Percentiles rank a stretch among this genome's conserved stretches.
Evolutionary conservation across 2,329 filamentous ascomycete genomes (phyloP).

Genomic region (Stagonosporopsis chrysanthemi): DNA sequence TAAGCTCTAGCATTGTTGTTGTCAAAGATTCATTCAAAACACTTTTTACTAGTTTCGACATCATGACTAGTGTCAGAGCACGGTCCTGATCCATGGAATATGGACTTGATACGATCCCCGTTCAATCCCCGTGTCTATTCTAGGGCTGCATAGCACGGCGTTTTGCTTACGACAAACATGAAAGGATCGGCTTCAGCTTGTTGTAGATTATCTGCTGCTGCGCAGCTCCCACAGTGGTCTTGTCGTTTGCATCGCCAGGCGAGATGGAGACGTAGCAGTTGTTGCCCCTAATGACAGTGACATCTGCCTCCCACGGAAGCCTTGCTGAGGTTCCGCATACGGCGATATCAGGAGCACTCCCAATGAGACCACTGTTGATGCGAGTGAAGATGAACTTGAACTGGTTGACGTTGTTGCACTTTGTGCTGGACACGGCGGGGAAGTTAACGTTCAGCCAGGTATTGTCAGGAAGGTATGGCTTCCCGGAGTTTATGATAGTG

Average conservation of each 20-base stretch:
- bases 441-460: constrained; percentile 76
- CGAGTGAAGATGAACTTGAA: constrained; percentile 72
- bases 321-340: constrained; percentile 61
- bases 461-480: constrained; percentile 68
- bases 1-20: neutral
- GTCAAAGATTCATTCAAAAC: too few species aligned
- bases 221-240: constrained; percentile 63
- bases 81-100: neutral
- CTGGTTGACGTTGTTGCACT: constrained; percentile 60
- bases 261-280: constrained; percentile 69
- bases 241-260: constrained; percentile 66
- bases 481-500: constrained; percentile 62
- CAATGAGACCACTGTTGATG: constrained; percentile 58
- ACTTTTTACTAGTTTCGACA: too few species aligned
- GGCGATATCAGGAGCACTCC: constrained; percentile 59
- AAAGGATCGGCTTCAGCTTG: constrained; percentile 39
- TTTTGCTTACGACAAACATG: constrained; percentile 21
- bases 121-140: too few species aligned
- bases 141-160: too few species aligned
- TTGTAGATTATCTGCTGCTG: constrained; percentile 35
- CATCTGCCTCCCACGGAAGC: constrained; percentile 66
- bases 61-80: neutral
- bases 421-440: constrained; percentile 57
- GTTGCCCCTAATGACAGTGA: constrained; percentile 56
- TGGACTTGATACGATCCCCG: neutral